Evolutionary conservation across 2,329 filamentous ascomycete species (phyloP).

Genomic region (Coniochaeta prunicola): DNA sequence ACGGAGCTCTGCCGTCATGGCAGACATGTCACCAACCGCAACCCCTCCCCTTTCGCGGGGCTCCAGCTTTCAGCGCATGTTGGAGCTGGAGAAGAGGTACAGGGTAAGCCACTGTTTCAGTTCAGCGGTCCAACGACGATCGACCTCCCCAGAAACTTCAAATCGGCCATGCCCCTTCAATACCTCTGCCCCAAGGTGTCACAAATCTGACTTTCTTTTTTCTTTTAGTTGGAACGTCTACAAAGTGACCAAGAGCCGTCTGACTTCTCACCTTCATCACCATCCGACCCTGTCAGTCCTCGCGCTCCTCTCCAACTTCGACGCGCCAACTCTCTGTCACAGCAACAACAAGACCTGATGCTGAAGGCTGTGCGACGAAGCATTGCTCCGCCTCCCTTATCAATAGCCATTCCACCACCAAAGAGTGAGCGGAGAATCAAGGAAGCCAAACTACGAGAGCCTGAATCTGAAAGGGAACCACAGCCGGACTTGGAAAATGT

Average conservation of each 20-base stretch:
- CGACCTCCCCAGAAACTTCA: not conserved
- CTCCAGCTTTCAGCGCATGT: slow-evolving; percentile 50
- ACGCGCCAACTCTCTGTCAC: slow-evolving; percentile 15
- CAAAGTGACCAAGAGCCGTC: slow-evolving; percentile 9
- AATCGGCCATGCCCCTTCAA: slow-evolving; percentile 3
- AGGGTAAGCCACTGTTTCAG: slow-evolving; percentile 34
- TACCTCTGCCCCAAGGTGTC: slow-evolving; percentile 11
- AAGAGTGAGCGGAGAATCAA: slow-evolving; percentile 3
- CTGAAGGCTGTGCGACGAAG: slow-evolving; percentile 14
- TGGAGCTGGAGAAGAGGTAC: slow-evolving; percentile 50
- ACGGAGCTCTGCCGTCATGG: slow-evolving; percentile 6
- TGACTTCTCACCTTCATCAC: slow-evolving; percentile 3
- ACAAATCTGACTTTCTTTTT: slow-evolving; percentile 10
- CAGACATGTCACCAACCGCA: slow-evolving; percentile 12
- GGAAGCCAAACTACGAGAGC: slow-evolving; percentile 4
- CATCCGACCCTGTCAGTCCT: slow-evolving; percentile 5
- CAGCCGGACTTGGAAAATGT: slow-evolving; percentile 9
- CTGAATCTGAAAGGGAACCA: slow-evolving; percentile 6
- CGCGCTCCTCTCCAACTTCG: slow-evolving; percentile 15
- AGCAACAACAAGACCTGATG: slow-evolving; percentile 16
- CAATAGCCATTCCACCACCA: slow-evolving; percentile 21
- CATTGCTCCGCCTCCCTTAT: slow-evolving; percentile 17
- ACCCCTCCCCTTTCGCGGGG: slow-evolving; percentile 22
- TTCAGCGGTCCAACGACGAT: not conserved
- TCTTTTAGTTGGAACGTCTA: slow-evolving; percentile 20